These are phyloP conservation scores for Quercus aquifolioides DNA, from an alignment of 306 rosid species.

Conservation along the genomic window DNA sequence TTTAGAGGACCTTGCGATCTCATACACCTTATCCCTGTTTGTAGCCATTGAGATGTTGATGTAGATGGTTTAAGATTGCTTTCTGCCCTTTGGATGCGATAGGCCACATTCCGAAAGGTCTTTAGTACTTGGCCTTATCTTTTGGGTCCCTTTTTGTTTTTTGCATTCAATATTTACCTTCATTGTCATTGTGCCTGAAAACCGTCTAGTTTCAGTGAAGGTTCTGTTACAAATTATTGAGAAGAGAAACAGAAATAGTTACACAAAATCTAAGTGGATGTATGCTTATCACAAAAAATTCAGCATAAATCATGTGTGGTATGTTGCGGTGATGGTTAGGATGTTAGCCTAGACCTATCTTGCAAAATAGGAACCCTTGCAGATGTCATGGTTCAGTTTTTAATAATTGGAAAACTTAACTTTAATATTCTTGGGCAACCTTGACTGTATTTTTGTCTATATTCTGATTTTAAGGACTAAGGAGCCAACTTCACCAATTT, in stretches of 20 bases:
- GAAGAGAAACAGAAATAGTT: not conserved
- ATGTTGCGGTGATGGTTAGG: no score
- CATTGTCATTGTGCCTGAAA: not conserved
- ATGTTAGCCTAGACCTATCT: no score
- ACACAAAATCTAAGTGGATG: not conserved
- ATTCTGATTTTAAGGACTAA: no score
- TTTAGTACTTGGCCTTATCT: not conserved
- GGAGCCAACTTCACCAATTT: no score
- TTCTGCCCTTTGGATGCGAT: not conserved
- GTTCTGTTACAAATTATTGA: not conserved
- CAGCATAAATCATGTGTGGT: no score
- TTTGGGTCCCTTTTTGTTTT: conserved; percentile 4
- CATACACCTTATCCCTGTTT: conserved; percentile 25
- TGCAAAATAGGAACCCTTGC: no score
- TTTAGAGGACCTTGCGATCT: not conserved
- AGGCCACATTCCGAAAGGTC: not conserved
- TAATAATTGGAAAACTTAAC: no score
- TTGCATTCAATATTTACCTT: not conserved
- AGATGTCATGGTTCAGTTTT: no score
- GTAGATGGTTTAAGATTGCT: conserved; percentile 1
- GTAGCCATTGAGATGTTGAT: conserved; percentile 20
- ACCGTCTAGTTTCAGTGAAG: not conserved
- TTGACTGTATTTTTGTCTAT: no score
- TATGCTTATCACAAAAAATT: no score
- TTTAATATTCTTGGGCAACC: no score